These are phyloP conservation scores for Aspergillus cavernicola DNA, from an alignment of 495 filamentous ascomycete species.

Conservation along the genomic window DNA sequence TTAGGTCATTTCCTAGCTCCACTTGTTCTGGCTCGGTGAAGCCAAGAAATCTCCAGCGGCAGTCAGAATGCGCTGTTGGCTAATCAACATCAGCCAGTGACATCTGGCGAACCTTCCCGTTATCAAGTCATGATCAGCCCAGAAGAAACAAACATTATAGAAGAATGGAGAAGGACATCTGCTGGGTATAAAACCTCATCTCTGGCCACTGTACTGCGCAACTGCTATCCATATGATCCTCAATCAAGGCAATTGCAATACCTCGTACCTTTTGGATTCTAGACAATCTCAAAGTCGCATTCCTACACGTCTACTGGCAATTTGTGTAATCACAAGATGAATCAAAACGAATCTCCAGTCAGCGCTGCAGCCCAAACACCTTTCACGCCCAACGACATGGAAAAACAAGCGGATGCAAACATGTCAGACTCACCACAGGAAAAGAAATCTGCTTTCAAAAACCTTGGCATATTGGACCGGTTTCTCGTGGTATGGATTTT, in stretches of 20 bases:
- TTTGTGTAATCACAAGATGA: too few species aligned
- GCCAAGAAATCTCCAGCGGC: too few species aligned
- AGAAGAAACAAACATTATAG: not conserved
- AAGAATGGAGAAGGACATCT: not conserved
- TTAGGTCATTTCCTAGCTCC: too few species aligned
- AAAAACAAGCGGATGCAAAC: not conserved
- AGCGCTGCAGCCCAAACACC: not conserved
- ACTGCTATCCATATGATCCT: not conserved
- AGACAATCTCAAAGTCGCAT: too few species aligned
- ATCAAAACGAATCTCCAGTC: not conserved
- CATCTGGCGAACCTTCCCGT: not conserved
- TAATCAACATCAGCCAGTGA: not conserved
- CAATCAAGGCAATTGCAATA: not conserved
- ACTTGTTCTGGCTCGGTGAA: too few species aligned
- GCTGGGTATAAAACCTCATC: not conserved
- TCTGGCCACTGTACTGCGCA: too few species aligned
- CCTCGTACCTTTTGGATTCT: too few species aligned
- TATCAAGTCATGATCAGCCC: not conserved
- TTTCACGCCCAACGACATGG: not conserved
- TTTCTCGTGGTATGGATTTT: constrained; percentile 84
- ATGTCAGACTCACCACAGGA: not conserved
- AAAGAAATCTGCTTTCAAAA: constrained; percentile 39
- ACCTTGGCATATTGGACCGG: constrained; percentile 67
- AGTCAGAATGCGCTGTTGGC: too few species aligned
- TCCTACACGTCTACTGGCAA: too few species aligned